Conservation (phyloP, 2,329 filamentous ascomycete species). For the Calonectria multiphialidica region DNA sequence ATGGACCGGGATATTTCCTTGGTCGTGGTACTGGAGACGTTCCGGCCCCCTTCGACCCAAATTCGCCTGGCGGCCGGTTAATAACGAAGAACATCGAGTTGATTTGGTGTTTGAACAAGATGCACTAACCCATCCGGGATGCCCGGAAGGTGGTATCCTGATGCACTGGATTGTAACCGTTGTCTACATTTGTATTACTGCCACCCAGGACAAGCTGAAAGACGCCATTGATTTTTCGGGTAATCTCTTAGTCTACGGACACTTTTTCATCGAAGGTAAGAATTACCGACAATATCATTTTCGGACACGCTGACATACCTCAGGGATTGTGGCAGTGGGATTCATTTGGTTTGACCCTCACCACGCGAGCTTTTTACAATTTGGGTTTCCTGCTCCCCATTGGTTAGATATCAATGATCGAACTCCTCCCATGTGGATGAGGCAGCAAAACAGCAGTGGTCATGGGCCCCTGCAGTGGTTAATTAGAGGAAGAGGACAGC, state of each 20-base stretch:
- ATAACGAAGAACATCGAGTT: background rate
- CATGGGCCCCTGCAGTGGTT: background rate
- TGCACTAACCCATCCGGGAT: background rate
- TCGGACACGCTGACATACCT: background rate
- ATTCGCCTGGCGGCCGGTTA: background rate
- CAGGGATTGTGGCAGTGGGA: background rate
- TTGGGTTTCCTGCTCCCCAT: background rate
- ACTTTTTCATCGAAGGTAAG: background rate
- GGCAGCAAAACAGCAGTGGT: background rate
- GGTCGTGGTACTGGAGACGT: background rate
- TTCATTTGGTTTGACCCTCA: background rate
- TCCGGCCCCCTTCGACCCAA: background rate
- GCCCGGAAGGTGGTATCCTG: background rate
- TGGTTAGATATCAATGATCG: background rate
- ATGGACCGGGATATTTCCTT: background rate
- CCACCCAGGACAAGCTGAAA: background rate
- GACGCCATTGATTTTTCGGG: background rate
- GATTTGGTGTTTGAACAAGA: background rate
- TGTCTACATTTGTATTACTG: background rate
- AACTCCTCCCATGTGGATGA: background rate
- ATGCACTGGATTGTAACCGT: background rate
- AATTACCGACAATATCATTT: background rate
- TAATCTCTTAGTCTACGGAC: background rate
- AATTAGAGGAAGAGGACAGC: background rate
- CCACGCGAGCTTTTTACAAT: background rate